Percentiles rank a stretch among this genome's conserved stretches.
Conservation (phyloP, 202 grass and related monocot genomes). For the Hordeum pubiflorum region DNA sequence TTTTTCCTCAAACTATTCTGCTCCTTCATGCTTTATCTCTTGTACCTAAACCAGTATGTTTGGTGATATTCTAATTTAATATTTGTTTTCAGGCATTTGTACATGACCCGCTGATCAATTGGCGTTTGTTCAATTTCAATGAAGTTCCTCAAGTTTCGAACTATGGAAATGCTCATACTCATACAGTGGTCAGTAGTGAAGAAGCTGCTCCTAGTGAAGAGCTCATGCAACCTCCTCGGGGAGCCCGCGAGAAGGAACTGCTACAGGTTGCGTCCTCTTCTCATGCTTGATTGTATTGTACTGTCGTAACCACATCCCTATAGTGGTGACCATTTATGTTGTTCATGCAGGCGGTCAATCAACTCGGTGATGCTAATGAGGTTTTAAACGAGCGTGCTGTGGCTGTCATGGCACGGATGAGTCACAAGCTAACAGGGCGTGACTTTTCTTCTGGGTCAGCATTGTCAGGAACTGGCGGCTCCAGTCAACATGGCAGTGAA, state of each 20-base stretch:
- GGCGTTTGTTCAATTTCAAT: conserved; percentile 97
- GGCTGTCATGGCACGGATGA: conserved; percentile 96
- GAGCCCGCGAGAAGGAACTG: conserved; percentile 75
- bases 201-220: conserved; percentile 54
- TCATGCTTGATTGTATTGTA: conserved; percentile 1
- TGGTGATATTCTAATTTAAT: conserved; percentile 10
- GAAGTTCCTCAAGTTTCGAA: conserved; percentile 96
- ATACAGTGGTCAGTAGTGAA: conserved; percentile 71
- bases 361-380: conserved; percentile 93
- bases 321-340: conserved; percentile 13
- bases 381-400: conserved; percentile 94
- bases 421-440: conserved; percentile 87
- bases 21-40: conserved; percentile 9
- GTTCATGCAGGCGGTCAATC: conserved; percentile 66
- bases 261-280: conserved; percentile 58
- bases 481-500: conserved; percentile 51
- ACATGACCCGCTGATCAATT: conserved; percentile 95
- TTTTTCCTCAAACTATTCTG: background rate
- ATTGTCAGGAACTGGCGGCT: conserved; percentile 32
- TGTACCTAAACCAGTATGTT: background rate
- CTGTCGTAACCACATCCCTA: background rate
- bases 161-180: conserved; percentile 56
- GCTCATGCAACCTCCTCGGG: conserved; percentile 66
- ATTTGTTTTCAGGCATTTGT: conserved; percentile 76
- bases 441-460: conserved; percentile 73